Conservation (phyloP, 2,329 filamentous ascomycete genomes). For the Aspergillus sp. region DNA sequence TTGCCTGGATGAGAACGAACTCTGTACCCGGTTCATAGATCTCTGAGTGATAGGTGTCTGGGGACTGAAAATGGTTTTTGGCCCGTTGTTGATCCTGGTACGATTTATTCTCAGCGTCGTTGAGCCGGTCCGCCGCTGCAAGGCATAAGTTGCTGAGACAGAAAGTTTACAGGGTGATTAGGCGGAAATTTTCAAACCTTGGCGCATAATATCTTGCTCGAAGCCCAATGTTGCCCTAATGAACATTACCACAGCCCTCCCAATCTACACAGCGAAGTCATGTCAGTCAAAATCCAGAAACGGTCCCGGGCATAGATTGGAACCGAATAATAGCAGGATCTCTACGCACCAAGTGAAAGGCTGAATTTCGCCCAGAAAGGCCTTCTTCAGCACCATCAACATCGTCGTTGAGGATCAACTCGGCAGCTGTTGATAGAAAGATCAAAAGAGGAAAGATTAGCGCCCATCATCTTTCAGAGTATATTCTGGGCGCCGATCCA, state of each 20-base stretch:
- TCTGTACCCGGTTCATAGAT: constrained; percentile 85
- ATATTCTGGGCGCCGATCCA: neutral
- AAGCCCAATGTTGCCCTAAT: constrained; percentile 85
- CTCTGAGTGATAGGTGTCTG: constrained; percentile 54
- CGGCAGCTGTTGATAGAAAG: constrained; percentile 52
- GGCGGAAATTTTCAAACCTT: constrained; percentile 50
- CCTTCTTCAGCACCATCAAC: constrained; percentile 77
- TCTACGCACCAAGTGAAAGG: constrained; percentile 72
- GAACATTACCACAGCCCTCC: constrained; percentile 77
- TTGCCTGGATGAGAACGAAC: constrained; percentile 78
- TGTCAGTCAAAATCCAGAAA: constrained; percentile 1
- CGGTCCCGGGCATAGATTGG: neutral
- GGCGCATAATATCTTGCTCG: constrained; percentile 85
- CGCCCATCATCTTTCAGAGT: constrained; percentile 1
- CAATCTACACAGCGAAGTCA: constrained; percentile 56
- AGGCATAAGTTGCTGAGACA: constrained; percentile 19
- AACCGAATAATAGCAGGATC: neutral
- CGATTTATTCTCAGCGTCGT: constrained; percentile 73
- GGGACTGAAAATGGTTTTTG: constrained; percentile 59
- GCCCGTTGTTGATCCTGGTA: constrained; percentile 75
- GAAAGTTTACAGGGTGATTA: neutral
- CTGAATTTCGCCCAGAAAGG: constrained; percentile 70
- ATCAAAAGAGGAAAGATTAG: constrained; percentile 9
- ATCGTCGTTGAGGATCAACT: constrained; percentile 84
- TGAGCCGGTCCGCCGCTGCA: constrained; percentile 66